These are phyloP conservation scores for Exsudoporus frostii DNA, from an alignment of 768 basidiomycete genomes.

Conservation along the genomic window DNA sequence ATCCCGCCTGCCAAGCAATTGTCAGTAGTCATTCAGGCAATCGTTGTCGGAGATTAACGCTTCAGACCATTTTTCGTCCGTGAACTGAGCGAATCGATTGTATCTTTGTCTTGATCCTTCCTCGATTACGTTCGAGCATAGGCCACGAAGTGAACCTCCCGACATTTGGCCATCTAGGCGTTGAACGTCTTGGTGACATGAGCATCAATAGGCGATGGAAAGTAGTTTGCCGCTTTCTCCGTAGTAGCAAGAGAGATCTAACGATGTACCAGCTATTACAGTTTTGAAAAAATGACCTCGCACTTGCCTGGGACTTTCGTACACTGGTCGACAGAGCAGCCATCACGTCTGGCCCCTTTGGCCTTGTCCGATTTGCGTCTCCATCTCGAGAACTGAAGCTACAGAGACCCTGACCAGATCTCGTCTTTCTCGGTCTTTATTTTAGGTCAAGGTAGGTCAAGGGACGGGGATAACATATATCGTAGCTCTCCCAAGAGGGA, in stretches of 20 bases:
- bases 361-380: constrained; percentile 17
- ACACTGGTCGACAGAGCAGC: too few species aligned
- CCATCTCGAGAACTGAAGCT: neutral
- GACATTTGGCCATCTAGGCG: neutral
- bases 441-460: constrained; percentile 49
- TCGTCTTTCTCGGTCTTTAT: constrained; percentile 43
- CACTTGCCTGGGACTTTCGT: too few species aligned
- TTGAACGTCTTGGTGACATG: neutral
- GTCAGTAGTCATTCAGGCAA: neutral
- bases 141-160: neutral
- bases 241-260: neutral
- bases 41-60: neutral
- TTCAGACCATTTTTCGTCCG: neutral
- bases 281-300: too few species aligned
- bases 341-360: too few species aligned
- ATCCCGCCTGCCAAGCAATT: too few species aligned
- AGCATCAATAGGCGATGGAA: too few species aligned
- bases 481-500: constrained; percentile 36
- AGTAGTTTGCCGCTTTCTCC: neutral
- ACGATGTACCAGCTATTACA: neutral
- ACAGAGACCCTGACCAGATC: constrained; percentile 40
- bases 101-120: neutral
- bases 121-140: neutral
- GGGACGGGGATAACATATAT: constrained; percentile 52
- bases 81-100: neutral